These are phyloP conservation scores for Pistacia vera DNA, from an alignment of 345 rosid genomes.

Conservation along the genomic window DNA sequence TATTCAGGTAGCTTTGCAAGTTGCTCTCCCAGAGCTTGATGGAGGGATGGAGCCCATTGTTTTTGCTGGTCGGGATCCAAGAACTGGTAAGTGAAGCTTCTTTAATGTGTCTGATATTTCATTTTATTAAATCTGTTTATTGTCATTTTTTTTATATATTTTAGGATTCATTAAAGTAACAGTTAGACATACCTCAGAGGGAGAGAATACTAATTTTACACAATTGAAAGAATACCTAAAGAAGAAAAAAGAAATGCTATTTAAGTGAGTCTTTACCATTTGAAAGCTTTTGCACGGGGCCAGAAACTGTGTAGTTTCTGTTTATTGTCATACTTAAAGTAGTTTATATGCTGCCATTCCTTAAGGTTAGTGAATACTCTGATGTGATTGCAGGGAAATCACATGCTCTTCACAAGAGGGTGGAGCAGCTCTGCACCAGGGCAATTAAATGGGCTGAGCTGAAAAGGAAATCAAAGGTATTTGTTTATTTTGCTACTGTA, in stretches of 20 bases:
- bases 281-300: not conserved
- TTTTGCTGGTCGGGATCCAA: constrained; percentile 96
- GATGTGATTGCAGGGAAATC: constrained; percentile 74
- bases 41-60: constrained; percentile 99
- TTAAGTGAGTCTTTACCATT: not conserved
- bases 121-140: not conserved
- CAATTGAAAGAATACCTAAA: not conserved
- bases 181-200: not conserved
- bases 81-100: constrained; percentile 63
- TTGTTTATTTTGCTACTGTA: constrained; percentile 9
- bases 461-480: constrained; percentile 90
- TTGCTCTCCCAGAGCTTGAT: constrained; percentile 97
- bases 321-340: constrained; percentile 3
- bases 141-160: not conserved
- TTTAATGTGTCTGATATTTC: not conserved
- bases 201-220: not conserved
- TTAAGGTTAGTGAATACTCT: not conserved
- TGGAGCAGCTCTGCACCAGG: constrained; percentile 96
- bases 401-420: constrained; percentile 99
- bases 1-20: constrained; percentile 98
- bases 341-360: not conserved
- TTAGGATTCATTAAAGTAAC: not conserved
- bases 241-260: not conserved
- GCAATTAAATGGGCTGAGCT: constrained; percentile 95
- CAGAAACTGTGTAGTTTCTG: constrained; percentile 3